These are phyloP conservation scores for Trichoderma reesei DNA, from an alignment of 495 filamentous ascomycete species.

Conservation along the genomic window DNA sequence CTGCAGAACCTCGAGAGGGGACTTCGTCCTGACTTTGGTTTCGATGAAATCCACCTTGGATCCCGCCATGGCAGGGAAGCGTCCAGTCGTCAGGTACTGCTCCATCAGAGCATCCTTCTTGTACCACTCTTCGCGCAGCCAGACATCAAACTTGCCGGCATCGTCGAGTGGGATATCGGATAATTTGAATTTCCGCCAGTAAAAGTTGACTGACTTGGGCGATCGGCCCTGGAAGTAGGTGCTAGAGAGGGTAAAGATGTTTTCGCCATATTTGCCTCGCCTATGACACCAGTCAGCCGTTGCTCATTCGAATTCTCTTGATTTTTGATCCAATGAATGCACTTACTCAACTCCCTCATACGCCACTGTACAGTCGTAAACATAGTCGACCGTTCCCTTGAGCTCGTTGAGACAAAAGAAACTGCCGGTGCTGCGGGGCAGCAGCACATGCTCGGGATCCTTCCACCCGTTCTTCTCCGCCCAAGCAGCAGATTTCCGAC, in stretches of 20 bases:
- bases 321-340: not conserved
- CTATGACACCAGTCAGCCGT: conserved; percentile 26
- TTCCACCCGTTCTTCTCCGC: conserved; percentile 56
- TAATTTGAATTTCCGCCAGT: conserved; percentile 66
- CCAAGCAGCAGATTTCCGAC: conserved; percentile 53
- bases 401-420: conserved; percentile 68
- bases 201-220: conserved; percentile 76
- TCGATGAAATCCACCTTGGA: conserved; percentile 32
- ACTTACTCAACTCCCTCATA: conserved; percentile 75
- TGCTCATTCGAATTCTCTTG: not conserved
- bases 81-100: conserved; percentile 54
- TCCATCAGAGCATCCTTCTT: conserved; percentile 75
- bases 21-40: conserved; percentile 36
- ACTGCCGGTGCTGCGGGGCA: conserved; percentile 68
- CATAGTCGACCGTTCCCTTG: conserved; percentile 58
- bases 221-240: conserved; percentile 69
- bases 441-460: conserved; percentile 56
- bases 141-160: conserved; percentile 54
- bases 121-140: conserved; percentile 65
- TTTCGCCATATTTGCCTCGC: conserved; percentile 61
- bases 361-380: conserved; percentile 79
- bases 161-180: conserved; percentile 57
- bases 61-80: conserved; percentile 45
- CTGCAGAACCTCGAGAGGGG: conserved; percentile 40
- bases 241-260: conserved; percentile 61